These are phyloP conservation scores for Epichloe hybrida DNA, from an alignment of 2,329 filamentous ascomycete species.

Conservation along the genomic window DNA sequence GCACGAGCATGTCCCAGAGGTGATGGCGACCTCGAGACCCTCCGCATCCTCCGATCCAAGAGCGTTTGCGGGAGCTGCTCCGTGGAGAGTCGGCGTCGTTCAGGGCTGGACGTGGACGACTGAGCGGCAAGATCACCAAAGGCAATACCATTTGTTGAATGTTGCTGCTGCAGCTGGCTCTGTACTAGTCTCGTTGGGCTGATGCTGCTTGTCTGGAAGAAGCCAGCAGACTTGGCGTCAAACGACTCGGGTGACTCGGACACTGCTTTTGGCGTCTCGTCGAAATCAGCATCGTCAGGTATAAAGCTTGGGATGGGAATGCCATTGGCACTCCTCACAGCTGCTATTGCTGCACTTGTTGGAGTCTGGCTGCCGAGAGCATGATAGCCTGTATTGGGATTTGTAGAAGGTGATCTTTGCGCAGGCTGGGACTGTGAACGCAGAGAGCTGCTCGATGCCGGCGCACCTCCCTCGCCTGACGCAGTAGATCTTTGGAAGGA, in stretches of 20 bases:
- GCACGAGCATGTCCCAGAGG: constrained; percentile 37
- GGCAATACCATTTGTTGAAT: constrained; percentile 26
- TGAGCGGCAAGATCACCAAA: constrained; percentile 33
- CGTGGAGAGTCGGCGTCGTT: constrained; percentile 34
- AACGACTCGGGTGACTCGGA: constrained; percentile 35
- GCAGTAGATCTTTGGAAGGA: constrained; percentile 40
- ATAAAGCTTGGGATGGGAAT: constrained; percentile 41
- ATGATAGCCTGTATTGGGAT: constrained; percentile 12
- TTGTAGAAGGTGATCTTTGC: constrained; percentile 28
- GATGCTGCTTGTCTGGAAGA: constrained; percentile 15
- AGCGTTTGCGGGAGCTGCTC: constrained; percentile 41
- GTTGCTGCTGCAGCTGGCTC: constrained; percentile 12
- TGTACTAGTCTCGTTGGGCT: constrained; percentile 11
- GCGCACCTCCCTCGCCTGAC: constrained; percentile 32
- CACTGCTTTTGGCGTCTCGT: constrained; percentile 28
- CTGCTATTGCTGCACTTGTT: constrained; percentile 22
- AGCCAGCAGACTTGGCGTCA: constrained; percentile 22
- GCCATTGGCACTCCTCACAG: constrained; percentile 32
- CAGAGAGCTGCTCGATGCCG: constrained; percentile 39
- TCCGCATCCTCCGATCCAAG: constrained; percentile 37
- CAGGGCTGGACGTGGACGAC: constrained; percentile 19
- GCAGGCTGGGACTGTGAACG: constrained; percentile 56
- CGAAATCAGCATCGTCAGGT: constrained; percentile 38
- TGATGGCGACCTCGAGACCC: constrained; percentile 42
- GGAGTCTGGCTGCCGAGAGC: constrained; percentile 19